Conservation (phyloP, 1,284 basidiomycete genomes). For the Leccinum pseudoinsigne region DNA sequence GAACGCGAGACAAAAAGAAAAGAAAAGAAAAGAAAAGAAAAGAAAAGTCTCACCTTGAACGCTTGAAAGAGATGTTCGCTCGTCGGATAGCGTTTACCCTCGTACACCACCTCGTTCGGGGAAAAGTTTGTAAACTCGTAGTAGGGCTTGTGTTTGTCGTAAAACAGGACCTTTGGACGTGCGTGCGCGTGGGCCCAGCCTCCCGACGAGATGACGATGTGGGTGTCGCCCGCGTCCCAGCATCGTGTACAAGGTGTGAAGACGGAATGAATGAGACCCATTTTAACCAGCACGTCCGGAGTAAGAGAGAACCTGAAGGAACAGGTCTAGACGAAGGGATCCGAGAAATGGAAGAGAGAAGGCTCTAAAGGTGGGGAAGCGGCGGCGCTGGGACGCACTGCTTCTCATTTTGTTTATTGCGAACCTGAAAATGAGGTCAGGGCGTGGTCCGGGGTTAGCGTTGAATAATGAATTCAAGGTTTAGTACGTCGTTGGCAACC, state of each 20-base stretch:
- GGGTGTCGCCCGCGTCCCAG: conserved; percentile 30
- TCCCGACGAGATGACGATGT: conserved; percentile 29
- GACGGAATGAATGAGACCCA: conserved; percentile 22
- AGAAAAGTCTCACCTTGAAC: conserved; percentile 48
- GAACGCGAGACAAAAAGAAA: too few species aligned
- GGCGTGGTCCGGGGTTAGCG: neutral
- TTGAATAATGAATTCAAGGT: neutral
- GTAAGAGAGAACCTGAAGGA: neutral
- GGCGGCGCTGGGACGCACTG: conserved; percentile 13
- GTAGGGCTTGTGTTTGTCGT: conserved; percentile 56
- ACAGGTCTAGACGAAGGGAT: neutral
- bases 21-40: neutral
- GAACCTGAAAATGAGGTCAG: neutral
- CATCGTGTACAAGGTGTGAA: conserved; percentile 22
- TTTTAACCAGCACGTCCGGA: conserved; percentile 1
- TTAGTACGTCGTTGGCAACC: neutral
- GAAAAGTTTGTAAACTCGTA: conserved; percentile 73
- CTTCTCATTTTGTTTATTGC: neutral
- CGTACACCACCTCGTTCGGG: conserved; percentile 54
- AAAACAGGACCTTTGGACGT: conserved; percentile 49
- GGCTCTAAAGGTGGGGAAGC: neutral
- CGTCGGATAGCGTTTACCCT: conserved; percentile 59
- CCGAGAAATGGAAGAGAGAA: neutral
- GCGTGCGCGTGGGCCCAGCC: conserved; percentile 28
- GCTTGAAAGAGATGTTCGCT: conserved; percentile 72